Conservation (phyloP, 768 basidiomycete species). For the Boletus pseudopeckii region DNA sequence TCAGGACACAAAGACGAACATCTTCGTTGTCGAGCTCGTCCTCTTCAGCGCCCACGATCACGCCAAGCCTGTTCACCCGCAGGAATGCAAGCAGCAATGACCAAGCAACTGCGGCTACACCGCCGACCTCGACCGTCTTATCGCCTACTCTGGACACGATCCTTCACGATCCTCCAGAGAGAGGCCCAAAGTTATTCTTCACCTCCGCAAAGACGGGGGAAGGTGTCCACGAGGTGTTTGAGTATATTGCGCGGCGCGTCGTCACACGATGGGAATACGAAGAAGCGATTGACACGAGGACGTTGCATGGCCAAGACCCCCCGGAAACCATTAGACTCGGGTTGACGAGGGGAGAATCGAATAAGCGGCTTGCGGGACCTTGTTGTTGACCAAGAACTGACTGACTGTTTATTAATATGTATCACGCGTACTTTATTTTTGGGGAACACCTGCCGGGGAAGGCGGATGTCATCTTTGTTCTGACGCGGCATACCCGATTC, state of each 20-base stretch:
- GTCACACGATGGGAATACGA: slow-evolving; percentile 64
- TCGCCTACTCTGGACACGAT: slow-evolving; percentile 10
- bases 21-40: slow-evolving; percentile 34
- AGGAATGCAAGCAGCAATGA: slow-evolving; percentile 24
- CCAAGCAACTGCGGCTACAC: slow-evolving; percentile 13
- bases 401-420: slow-evolving; percentile 23
- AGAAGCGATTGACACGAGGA: slow-evolving; percentile 48
- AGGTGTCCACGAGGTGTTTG: slow-evolving; percentile 71
- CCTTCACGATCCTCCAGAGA: slow-evolving; percentile 31
- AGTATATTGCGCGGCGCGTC: slow-evolving; percentile 66
- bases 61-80: slow-evolving; percentile 54
- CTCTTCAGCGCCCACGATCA: slow-evolving; percentile 53
- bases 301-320: slow-evolving; percentile 39
- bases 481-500: too few relatives aligned
- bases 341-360: slow-evolving; percentile 10
- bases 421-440: neutral
- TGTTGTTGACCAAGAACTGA: slow-evolving; percentile 18
- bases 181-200: slow-evolving; percentile 65
- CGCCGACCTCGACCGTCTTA: slow-evolving; percentile 16
- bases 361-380: slow-evolving; percentile 3
- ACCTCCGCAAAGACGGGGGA: slow-evolving; percentile 77
- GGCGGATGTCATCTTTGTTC: too few relatives aligned
- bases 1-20: slow-evolving; percentile 33
- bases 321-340: slow-evolving; percentile 39
- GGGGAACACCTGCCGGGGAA: too few relatives aligned